These are phyloP conservation scores for Beta lomatogona DNA, from an alignment of 179 eudicot genomes.

Conservation along the genomic window DNA sequence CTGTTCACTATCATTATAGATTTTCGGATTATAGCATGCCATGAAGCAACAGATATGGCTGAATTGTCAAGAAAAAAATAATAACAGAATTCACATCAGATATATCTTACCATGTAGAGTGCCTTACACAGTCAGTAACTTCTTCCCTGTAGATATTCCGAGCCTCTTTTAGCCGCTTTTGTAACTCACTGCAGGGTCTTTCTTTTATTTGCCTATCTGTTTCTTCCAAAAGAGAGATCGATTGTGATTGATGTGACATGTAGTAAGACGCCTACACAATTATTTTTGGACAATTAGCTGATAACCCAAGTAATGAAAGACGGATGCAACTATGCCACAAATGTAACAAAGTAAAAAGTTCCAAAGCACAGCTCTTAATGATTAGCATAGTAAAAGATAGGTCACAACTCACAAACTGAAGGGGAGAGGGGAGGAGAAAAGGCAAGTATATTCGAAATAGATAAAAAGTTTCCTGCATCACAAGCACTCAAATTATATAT, in stretches of 20 bases:
- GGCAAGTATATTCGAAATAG: neutral
- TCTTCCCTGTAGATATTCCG: slow-evolving; percentile 83
- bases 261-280: slow-evolving; percentile 78
- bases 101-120: slow-evolving; percentile 75
- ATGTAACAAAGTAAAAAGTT: slow-evolving; percentile 5
- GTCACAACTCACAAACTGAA: neutral
- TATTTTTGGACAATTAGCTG: neutral
- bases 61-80: neutral
- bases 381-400: neutral
- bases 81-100: neutral
- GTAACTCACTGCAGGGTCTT: slow-evolving; percentile 63
- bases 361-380: no score
- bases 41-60: neutral
- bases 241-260: slow-evolving; percentile 86
- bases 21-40: neutral
- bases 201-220: slow-evolving; percentile 88
- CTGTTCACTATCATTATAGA: neutral
- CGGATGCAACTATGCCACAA: neutral
- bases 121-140: slow-evolving; percentile 80
- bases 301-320: neutral
- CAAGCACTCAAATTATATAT: neutral
- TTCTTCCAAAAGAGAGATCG: slow-evolving; percentile 78
- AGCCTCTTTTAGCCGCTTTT: slow-evolving; percentile 88
- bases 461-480: neutral
- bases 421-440: neutral